Evolutionary conservation across 1,284 basidiomycete genomes (phyloP).

Genomic region (Heterobasidion irregulare): DNA sequence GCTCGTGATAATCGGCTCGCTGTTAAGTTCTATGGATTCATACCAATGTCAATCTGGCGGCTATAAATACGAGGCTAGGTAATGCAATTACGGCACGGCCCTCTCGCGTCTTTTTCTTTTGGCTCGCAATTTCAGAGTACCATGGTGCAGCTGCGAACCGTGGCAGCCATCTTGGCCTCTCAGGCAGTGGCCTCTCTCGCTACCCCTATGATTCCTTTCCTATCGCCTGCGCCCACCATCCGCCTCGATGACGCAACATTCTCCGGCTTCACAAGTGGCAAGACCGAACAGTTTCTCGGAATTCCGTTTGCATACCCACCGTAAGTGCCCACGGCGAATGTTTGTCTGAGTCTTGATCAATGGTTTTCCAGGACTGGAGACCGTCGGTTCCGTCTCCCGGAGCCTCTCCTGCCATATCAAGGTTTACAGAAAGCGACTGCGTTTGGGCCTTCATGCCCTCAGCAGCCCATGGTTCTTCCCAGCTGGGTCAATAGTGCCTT

Average conservation of each 20-base stretch:
- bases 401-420: constrained; percentile 3
- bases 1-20: too few relatives aligned
- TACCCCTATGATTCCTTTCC: background rate
- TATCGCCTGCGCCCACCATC: constrained; percentile 1
- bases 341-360: background rate
- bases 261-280: background rate
- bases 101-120: background rate
- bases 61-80: background rate
- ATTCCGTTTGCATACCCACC: constrained; percentile 44
- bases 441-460: constrained; percentile 11
- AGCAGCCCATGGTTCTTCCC: constrained; percentile 10
- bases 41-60: background rate
- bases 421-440: constrained; percentile 6
- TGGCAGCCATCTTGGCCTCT: background rate
- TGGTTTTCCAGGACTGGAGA: constrained; percentile 3
- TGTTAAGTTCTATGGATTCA: background rate
- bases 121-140: background rate
- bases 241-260: constrained; percentile 10
- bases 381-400: constrained; percentile 3
- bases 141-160: background rate
- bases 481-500: constrained; percentile 1
- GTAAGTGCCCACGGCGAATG: constrained; percentile 14
- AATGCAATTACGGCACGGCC: background rate
- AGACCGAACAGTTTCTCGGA: constrained; percentile 28
- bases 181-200: background rate